phyloP scores from a whole-genome alignment of 2,329 filamentous ascomycete species.

The Ceratocystis destructans region DNA sequence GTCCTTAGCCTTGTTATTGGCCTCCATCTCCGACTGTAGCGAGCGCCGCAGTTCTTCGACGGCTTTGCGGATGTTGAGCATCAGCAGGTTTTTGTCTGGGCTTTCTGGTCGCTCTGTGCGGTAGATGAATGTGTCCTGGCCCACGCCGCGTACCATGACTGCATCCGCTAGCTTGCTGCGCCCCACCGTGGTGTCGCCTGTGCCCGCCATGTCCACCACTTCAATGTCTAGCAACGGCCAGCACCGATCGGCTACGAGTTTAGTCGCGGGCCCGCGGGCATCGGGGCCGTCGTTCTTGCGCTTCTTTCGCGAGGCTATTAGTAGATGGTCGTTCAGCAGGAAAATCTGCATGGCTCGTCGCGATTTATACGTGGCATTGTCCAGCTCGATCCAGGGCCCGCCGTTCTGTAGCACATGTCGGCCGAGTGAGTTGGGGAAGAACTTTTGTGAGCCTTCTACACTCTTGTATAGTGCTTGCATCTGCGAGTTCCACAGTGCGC shows the following conservation, averaged over 20 bases:
- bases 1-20: slow-evolving; percentile 70
- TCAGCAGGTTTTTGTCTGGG: slow-evolving; percentile 62
- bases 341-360: slow-evolving; percentile 81
- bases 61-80: slow-evolving; percentile 84
- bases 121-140: slow-evolving; percentile 87
- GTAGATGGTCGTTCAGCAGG: slow-evolving; percentile 82
- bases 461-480: slow-evolving; percentile 84
- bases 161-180: slow-evolving; percentile 63
- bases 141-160: slow-evolving; percentile 75
- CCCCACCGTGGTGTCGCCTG: slow-evolving; percentile 39
- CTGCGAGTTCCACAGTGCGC: slow-evolving; percentile 53
- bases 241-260: slow-evolving; percentile 84
- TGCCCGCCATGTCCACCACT: slow-evolving; percentile 71
- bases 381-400: slow-evolving; percentile 85
- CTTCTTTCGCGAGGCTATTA: slow-evolving; percentile 86
- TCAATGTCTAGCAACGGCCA: slow-evolving; percentile 90
- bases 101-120: slow-evolving; percentile 71
- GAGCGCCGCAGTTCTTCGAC: slow-evolving; percentile 82
- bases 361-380: slow-evolving; percentile 95
- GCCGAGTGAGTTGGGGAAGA: slow-evolving; percentile 77
- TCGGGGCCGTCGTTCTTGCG: slow-evolving; percentile 59
- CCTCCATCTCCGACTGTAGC: slow-evolving; percentile 73
- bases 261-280: slow-evolving; percentile 44
- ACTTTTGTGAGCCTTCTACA: slow-evolving; percentile 96
- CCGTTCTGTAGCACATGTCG: slow-evolving; percentile 90